Conservation (phyloP, 2,329 filamentous ascomycete genomes). For the Fonsecaea pedrosoi region DNA sequence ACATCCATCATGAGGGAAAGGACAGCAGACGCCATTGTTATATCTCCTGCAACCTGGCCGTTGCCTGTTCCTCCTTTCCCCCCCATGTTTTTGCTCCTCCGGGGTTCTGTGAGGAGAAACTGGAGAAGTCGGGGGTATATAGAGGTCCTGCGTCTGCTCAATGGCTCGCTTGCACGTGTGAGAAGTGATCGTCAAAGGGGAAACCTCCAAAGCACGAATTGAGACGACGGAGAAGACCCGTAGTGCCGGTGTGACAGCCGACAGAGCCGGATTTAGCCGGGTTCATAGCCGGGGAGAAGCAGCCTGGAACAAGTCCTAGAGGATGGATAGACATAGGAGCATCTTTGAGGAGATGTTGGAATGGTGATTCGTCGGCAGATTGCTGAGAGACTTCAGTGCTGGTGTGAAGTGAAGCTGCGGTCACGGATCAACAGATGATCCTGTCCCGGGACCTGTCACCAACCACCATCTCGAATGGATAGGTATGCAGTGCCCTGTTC, state of each 20-base stretch:
- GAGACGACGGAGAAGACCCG: background rate
- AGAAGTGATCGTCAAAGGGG: background rate
- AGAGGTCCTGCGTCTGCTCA: background rate
- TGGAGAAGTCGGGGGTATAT: background rate
- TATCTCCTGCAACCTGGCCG: background rate
- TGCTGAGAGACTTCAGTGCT: no score
- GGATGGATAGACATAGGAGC: background rate
- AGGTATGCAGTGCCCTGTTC: background rate
- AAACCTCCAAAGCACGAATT: background rate
- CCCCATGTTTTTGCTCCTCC: background rate
- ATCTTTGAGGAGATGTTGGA: background rate
- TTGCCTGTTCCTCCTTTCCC: background rate
- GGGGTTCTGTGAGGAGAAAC: constrained; percentile 1
- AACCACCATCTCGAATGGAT: background rate
- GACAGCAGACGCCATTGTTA: background rate
- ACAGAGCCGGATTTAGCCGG: background rate
- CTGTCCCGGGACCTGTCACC: background rate
- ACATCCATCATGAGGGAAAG: background rate
- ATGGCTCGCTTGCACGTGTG: background rate
- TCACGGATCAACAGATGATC: background rate
- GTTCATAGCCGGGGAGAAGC: background rate
- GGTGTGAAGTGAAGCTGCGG: no score
- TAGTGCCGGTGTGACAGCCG: background rate
- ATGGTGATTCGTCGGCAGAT: background rate
- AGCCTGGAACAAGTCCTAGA: background rate